phyloP scores from a whole-genome alignment of 139 green algal genomes.

The Tetratostichococcus sp. region DNA sequence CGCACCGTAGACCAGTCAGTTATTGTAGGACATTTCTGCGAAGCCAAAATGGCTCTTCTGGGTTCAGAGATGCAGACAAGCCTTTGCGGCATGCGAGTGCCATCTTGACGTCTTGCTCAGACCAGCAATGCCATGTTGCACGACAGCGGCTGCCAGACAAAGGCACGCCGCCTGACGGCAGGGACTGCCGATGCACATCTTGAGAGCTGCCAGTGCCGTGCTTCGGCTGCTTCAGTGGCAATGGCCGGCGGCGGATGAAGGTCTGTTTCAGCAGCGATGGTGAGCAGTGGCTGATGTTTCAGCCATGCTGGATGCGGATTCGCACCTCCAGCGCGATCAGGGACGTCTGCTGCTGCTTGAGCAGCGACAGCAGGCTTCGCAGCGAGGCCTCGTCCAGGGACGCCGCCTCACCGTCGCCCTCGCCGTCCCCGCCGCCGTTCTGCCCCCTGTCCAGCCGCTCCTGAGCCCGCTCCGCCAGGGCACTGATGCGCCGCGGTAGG shows the following conservation, averaged over 20 bases:
- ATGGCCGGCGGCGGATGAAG: too few species aligned
- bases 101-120: neutral
- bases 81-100: conserved; percentile 1
- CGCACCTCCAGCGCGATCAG: conserved; percentile 24
- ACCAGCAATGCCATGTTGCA: neutral
- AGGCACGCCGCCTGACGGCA: neutral
- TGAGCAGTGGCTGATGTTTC: too few species aligned
- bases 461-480: conserved; percentile 15
- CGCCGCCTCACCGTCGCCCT: neutral
- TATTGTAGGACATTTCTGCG: too few species aligned
- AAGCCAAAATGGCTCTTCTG: neutral
- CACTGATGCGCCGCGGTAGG: conserved; percentile 20
- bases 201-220: conserved; percentile 19
- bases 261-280: too few species aligned
- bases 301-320: too few species aligned
- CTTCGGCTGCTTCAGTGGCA: too few species aligned
- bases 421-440: conserved; percentile 9
- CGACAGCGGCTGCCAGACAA: neutral
- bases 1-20: conserved; percentile 3
- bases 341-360: conserved; percentile 30
- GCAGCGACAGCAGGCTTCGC: conserved; percentile 22
- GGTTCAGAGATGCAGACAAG: neutral
- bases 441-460: conserved; percentile 13
- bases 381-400: conserved; percentile 27
- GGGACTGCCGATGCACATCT: conserved; percentile 7